Evolutionary conservation across 148 eudicot species (phyloP), one percentile per base, ranked within the genome.

Genomic region (Chenopodium suecicum): DNA sequence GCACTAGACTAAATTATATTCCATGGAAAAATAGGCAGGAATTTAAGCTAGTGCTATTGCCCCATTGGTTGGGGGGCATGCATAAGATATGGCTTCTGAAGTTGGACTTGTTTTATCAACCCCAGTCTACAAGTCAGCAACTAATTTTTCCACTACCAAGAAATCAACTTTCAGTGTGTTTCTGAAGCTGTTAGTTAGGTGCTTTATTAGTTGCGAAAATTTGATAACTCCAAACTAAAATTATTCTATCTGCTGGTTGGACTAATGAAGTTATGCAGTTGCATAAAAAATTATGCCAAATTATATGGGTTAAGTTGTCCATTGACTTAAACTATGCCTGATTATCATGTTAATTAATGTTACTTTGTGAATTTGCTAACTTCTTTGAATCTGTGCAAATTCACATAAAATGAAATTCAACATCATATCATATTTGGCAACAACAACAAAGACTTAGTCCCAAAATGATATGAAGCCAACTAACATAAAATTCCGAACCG

Each of bases 101-200:
- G 44, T 23, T 34, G 54, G 82, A 80, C 32, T 80, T 54, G 9
- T 72, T 66, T 17, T 4, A 27, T 70, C 44, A 64, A 76, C 56
- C 17, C 47, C 62, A 73, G 86, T 84, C 82, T 69, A 79, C 86
- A 68, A 75, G 80, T 58, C 79, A 20, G 9, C 85, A 83, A 83
- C 79, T 75, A 83, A 68, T 71, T 66, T 67, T 64, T 73, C 48
- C 78, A 34, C 44, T 79, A 74, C 75, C 69, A 58, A 37, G 74
- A 44, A 83, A 56, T 66, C 46, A 13, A 60, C 17, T 13, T 70
- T 11, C 13, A 44, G 80, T 80, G 80, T 80, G 72, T 70, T 44
- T 47, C 7, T 84, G 69, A 80, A 80, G 83, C 83, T 76, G 46
- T 9, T 64, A 7, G 74, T 76, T 84, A 80, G 86, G 83, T 80